Evolutionary conservation across 1,284 basidiomycete species (phyloP).

Genomic region (Ceratobasidium sp.): DNA sequence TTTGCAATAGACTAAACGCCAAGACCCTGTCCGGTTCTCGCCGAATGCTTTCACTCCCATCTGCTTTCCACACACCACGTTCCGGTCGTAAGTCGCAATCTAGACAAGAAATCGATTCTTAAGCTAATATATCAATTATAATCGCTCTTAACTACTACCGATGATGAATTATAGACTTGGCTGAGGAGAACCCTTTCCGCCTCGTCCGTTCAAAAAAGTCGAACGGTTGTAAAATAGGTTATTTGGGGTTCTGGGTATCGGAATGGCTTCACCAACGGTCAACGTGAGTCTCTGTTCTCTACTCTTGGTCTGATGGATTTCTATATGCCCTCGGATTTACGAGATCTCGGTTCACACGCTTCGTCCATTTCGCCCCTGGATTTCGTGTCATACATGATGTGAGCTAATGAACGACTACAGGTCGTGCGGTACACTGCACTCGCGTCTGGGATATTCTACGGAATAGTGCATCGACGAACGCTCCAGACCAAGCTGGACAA

Average conservation of each 20-base stretch:
- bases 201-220: not conserved
- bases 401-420: slow-evolving; percentile 56
- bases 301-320: too few relatives aligned
- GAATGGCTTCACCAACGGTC: slow-evolving; percentile 25
- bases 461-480: slow-evolving; percentile 89
- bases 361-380: too few relatives aligned
- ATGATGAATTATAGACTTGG: not conserved
- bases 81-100: slow-evolving; percentile 18
- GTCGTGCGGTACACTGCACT: slow-evolving; percentile 96
- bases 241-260: slow-evolving; percentile 19
- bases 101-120: too few relatives aligned
- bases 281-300: slow-evolving; percentile 32
- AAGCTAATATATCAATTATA: too few relatives aligned
- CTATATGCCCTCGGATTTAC: too few relatives aligned
- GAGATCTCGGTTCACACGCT: too few relatives aligned
- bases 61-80: slow-evolving; percentile 4
- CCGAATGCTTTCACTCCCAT: slow-evolving; percentile 4
- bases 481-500: slow-evolving; percentile 84
- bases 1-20: slow-evolving; percentile 34
- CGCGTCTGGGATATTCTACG: slow-evolving; percentile 87
- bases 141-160: too few relatives aligned
- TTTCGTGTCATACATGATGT: too few relatives aligned
- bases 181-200: not conserved
- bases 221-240: not conserved
- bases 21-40: slow-evolving; percentile 36